Base-by-base conservation (phyloP, 345 rosid species). In the Lepidium aucheri region DNA sequence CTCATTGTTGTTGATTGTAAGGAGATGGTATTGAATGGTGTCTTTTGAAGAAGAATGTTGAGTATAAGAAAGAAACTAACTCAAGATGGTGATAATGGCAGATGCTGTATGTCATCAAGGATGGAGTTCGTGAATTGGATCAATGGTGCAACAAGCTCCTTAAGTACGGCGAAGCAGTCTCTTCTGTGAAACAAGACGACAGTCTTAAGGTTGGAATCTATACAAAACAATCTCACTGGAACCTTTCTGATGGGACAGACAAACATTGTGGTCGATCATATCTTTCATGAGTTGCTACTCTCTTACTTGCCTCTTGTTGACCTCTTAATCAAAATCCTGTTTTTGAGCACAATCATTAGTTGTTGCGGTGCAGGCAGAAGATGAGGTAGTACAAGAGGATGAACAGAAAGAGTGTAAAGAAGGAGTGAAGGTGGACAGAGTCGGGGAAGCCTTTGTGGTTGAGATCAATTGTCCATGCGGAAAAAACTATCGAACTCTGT, bases 401-500 rank as follows among this genome's bases (percentile, higher is more conserved):
- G 55, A 38, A 9, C 22, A 16, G 39, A 60, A 43, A 61, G 73
- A 53, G 39, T 45, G 34, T 53, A 74, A 74, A 60, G 77, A 74
- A 67, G 77, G 77, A 0, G 77, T 74, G 58, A 74, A 74, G 9
- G 73, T 74, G 32, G 73, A 74, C 14, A 74, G 77, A 68, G 65
- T 74, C 3, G 73, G 77, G 0, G 77, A 74, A 32, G 77, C 77
- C 2, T 74, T 74, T 61, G 77, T 74, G 53, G 69, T 74, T 53
- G 77, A 67, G 64, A 74, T 74, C 13, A 74, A 61, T 44, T 74
- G 77, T 67, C 73, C 77, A 1, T 74, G 77, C 39, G 73, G 77
- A 14, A 67, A 58, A 54, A 67, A 61, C 68, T 74, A 74, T 52
- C 9, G 53, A 44, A 67, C 73, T 32, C 73, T 74, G 46, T 74